Evolutionary conservation across 495 filamentous ascomycete species (phyloP).

Genomic region (Letharia columbiana): DNA sequence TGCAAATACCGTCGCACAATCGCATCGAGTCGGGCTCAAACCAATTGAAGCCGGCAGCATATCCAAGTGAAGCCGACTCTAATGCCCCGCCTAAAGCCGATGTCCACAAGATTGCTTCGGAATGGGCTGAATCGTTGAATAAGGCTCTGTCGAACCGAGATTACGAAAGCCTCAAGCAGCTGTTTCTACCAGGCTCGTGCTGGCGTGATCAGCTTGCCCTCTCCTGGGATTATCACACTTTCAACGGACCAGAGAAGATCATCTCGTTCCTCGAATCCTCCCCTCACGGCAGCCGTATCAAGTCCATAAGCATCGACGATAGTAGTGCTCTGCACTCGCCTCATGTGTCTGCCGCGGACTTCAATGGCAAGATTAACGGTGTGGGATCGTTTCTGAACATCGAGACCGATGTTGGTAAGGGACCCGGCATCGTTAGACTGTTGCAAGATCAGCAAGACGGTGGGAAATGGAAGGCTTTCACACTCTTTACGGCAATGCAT

Average conservation of each 20-base stretch:
- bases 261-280: constrained; percentile 35
- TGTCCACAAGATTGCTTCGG: constrained; percentile 37
- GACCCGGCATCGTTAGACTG: constrained; percentile 49
- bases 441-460: constrained; percentile 36
- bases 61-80: constrained; percentile 9
- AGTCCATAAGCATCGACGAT: constrained; percentile 42
- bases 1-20: constrained; percentile 39
- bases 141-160: constrained; percentile 34
- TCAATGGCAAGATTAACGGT: constrained; percentile 32
- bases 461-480: constrained; percentile 56
- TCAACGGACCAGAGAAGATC: constrained; percentile 48
- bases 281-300: constrained; percentile 31
- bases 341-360: constrained; percentile 35
- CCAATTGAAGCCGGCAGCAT: constrained; percentile 37
- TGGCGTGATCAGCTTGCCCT: constrained; percentile 50
- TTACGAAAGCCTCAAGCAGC: constrained; percentile 24
- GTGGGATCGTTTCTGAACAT: constrained; percentile 38
- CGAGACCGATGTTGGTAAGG: constrained; percentile 45
- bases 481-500: constrained; percentile 51
- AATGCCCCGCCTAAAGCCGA: constrained; percentile 31
- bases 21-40: constrained; percentile 52
- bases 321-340: constrained; percentile 41
- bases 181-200: constrained; percentile 45
- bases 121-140: constrained; percentile 43
- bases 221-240: constrained; percentile 47